These are phyloP conservation scores for Colletotrichum gloeosporioides DNA, from an alignment of 2,329 filamentous ascomycete species.

Conservation along the genomic window DNA sequence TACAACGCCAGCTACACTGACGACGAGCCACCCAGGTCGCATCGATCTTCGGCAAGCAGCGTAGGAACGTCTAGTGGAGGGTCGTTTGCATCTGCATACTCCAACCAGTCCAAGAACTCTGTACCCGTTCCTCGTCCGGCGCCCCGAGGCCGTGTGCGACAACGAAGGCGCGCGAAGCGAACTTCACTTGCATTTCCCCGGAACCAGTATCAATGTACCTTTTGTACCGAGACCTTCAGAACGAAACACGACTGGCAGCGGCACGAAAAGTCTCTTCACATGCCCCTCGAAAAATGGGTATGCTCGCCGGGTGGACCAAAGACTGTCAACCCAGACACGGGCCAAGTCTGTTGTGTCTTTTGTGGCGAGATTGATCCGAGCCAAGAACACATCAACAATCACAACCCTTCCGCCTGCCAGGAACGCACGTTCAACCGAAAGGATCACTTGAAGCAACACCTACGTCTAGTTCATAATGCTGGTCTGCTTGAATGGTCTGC, in stretches of 20 bases:
- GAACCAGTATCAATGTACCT: conserved; percentile 43
- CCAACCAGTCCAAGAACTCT: background rate
- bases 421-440: conserved; percentile 52
- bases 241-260: conserved; percentile 52
- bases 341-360: conserved; percentile 37
- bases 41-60: conserved; percentile 26
- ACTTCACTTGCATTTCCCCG: background rate
- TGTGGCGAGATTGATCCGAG: conserved; percentile 38
- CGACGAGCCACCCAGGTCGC: background rate
- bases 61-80: conserved; percentile 21
- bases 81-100: conserved; percentile 14
- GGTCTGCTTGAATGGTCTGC: background rate
- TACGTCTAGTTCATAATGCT: conserved; percentile 23
- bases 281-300: conserved; percentile 52
- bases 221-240: conserved; percentile 50
- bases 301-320: conserved; percentile 29
- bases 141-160: conserved; percentile 19
- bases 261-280: conserved; percentile 54
- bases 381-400: conserved; percentile 36
- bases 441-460: conserved; percentile 48
- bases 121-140: background rate
- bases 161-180: background rate
- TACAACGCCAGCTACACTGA: background rate
- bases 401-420: conserved; percentile 50
- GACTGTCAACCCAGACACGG: conserved; percentile 37